Evolutionary conservation across 495 filamentous ascomycete genomes (phyloP), one percentile per base, ranked within the genome.

Genomic region (Aspergillus carlsbadensis): DNA sequence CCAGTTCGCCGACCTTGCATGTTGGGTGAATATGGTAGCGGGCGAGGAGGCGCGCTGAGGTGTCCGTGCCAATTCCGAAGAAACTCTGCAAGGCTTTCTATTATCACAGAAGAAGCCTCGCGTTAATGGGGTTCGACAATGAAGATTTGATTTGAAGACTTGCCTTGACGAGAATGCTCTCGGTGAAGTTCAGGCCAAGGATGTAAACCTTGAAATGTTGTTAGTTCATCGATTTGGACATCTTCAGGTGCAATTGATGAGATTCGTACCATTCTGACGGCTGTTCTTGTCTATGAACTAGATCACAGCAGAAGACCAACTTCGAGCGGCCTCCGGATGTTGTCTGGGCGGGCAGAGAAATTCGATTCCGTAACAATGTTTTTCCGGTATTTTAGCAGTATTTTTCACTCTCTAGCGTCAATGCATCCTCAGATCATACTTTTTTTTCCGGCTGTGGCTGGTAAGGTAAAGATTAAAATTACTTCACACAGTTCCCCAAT

Each of bases 71-170:
- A 58, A 98, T 82, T 48, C 90, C 92, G 74, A 96, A 98, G 84
- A 98, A 97, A 45, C 77, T 76, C 72, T 92, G 78, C 52, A 98
- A 87, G 13, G 88, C 85, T 81, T 87, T 89, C 90, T 96, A 67
- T n/a, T n/a, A n/a, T n/a, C 42, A 47, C n/a, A 13, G 18, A 31
- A 49, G 40, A 52, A 40, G n/a, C n/a, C 45, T 18, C 46, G 57
- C 48, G 49, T 62, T 53, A 67, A 56, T 58, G 43, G 14, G 31
- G 5, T 40, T 34, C 22, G 10, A 22, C 21, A 39, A 49, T 37
- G 45, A 18, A 58, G 52, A 37, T 45, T 46, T 50, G 5, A 34
- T 14, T 20, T 34, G 22, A 44, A 59, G 62, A 63, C 70, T 72
- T 81, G 87, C 91, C 81, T 87, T 89, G 70, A 96, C 82, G 57